Evolutionary conservation across 2,329 filamentous ascomycete species (phyloP).

Genomic region (Akanthomyces muscarius): DNA sequence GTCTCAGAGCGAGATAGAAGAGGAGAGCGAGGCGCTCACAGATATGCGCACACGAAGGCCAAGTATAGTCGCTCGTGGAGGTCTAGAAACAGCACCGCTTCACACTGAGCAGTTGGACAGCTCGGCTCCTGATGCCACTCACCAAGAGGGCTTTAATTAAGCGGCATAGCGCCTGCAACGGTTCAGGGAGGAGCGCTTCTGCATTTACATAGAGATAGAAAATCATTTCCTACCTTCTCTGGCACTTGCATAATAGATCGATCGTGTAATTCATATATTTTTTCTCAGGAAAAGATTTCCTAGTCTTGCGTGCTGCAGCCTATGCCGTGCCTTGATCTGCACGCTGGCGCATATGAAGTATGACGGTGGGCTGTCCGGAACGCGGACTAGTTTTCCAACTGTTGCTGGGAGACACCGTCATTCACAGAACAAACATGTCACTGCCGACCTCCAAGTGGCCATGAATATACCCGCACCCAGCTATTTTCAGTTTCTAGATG

Average conservation of each 20-base stretch:
- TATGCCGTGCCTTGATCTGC: background rate
- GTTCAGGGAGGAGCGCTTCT: background rate
- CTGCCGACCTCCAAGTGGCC: background rate
- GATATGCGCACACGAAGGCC: constrained; percentile 47
- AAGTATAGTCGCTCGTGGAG: constrained; percentile 46
- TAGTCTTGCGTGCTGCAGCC: background rate
- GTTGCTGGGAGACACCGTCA: constrained; percentile 3
- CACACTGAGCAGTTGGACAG: constrained; percentile 15
- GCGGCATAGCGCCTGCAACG: background rate
- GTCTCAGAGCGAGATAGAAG: constrained; percentile 39
- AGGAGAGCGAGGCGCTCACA: constrained; percentile 50
- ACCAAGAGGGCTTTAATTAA: constrained; percentile 15
- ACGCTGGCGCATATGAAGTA: background rate
- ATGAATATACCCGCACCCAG: background rate
- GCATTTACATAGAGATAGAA: constrained; percentile 2
- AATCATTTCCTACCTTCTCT: background rate
- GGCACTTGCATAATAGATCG: background rate
- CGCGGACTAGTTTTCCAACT: background rate
- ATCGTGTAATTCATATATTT: background rate
- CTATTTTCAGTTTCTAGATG: background rate
- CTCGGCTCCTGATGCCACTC: background rate
- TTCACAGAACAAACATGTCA: constrained; percentile 8
- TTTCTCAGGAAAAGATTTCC: background rate
- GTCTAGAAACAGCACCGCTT: constrained; percentile 46
- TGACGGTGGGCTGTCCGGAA: background rate